Percentiles rank a stretch among this genome's conserved stretches.
phyloP scores from a whole-genome alignment of 228 moss, liverwort and hornwort genomes.

The Sphagnum magellanicum region DNA sequence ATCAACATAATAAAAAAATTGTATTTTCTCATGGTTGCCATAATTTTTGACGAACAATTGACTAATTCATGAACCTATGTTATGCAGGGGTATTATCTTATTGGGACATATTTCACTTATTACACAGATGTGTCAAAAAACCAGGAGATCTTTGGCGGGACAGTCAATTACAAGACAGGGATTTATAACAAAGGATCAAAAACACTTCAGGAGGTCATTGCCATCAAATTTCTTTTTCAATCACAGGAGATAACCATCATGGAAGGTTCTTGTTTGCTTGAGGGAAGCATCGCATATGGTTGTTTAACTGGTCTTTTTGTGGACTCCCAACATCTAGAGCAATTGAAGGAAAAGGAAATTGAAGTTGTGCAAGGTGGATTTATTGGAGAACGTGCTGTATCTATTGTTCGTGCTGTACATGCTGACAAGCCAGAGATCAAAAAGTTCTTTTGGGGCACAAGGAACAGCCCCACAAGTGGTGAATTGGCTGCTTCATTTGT shows the following conservation, averaged over 20 bases:
- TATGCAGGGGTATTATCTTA: not conserved
- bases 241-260: not conserved
- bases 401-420: too few relatives aligned
- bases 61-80: not conserved
- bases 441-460: not conserved
- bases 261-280: not conserved
- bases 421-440: not conserved
- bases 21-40: too few relatives aligned
- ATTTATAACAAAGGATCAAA: not conserved
- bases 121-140: not conserved
- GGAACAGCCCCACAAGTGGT: not conserved
- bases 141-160: not conserved
- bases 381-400: not conserved
- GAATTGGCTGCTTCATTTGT: not conserved
- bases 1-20: too few relatives aligned
- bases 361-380: not conserved
- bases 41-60: too few relatives aligned
- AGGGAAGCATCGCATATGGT: not conserved
- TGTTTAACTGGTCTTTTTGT: not conserved
- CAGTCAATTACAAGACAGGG: not conserved
- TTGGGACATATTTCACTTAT: not conserved
- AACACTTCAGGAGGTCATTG: not conserved
- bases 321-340: not conserved
- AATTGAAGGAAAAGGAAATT: conserved; percentile 1
- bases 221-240: not conserved